phyloP scores from a whole-genome alignment of 495 filamentous ascomycete genomes.

The Podospora tetraspora region DNA sequence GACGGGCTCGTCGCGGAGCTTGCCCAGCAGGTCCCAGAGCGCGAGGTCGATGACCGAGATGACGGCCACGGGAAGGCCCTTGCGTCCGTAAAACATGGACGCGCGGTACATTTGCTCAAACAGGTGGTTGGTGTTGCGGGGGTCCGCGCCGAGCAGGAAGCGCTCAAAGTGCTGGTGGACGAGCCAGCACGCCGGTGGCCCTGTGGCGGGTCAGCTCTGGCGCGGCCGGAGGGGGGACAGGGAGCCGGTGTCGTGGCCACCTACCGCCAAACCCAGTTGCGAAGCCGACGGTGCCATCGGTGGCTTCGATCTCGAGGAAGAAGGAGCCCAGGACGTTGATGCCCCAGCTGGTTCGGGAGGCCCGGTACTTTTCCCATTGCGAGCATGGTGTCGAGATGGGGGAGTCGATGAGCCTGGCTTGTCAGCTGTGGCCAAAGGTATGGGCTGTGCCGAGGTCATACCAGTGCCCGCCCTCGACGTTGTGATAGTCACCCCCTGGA shows the following conservation, averaged over 20 bases:
- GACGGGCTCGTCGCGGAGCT: constrained; percentile 85
- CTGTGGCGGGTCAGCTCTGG: constrained; percentile 27
- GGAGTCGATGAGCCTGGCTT: constrained; percentile 69
- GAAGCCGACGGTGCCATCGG: constrained; percentile 84
- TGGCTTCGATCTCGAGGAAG: constrained; percentile 85
- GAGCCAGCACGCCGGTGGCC: constrained; percentile 87
- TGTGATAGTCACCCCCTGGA: constrained; percentile 81
- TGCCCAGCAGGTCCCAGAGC: constrained; percentile 85
- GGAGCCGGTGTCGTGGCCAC: constrained; percentile 7
- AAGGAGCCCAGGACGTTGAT: constrained; percentile 94
- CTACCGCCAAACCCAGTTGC: constrained; percentile 85
- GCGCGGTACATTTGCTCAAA: constrained; percentile 96
- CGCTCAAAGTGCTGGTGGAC: constrained; percentile 85
- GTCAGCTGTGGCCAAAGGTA: background rate
- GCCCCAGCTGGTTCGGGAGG: constrained; percentile 85
- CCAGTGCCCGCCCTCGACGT: constrained; percentile 89
- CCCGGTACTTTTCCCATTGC: constrained; percentile 77
- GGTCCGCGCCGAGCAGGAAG: constrained; percentile 84
- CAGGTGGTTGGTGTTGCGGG: constrained; percentile 77
- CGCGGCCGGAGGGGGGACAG: background rate
- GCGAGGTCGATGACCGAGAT: constrained; percentile 92
- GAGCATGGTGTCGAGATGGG: constrained; percentile 91
- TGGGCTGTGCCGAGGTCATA: constrained; percentile 24
- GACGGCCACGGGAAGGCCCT: constrained; percentile 81
- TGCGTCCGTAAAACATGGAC: constrained; percentile 92